Percentiles rank a stretch among this genome's conserved stretches.
Conservation (phyloP, 129 eudicot genomes). For the Flaveria linearis region DNA sequence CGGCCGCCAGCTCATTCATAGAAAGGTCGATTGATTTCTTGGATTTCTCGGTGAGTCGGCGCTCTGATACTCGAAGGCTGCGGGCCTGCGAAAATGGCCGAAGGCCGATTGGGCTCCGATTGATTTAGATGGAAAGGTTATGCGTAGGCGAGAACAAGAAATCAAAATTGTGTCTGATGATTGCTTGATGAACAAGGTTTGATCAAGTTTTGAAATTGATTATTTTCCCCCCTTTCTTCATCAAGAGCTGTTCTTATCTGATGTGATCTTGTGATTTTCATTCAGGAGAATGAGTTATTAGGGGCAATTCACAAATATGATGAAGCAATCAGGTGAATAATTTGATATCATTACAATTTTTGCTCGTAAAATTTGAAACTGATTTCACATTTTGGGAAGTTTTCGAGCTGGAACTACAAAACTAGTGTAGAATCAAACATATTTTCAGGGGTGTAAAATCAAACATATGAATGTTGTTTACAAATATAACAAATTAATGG, state of each 20-base stretch:
- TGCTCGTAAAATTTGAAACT: background rate
- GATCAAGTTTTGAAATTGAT: background rate
- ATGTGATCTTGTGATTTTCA: conserved; percentile 21
- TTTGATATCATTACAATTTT: background rate
- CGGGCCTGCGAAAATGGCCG: too few species aligned
- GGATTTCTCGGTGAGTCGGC: too few species aligned
- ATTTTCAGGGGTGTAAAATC: too few species aligned
- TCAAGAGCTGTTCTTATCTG: background rate
- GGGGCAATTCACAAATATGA: conserved; percentile 55
- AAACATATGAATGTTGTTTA: too few species aligned
- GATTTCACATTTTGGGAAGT: background rate
- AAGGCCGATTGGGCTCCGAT: conserved; percentile 47
- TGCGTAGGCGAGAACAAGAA: conserved; percentile 40
- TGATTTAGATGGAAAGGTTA: conserved; percentile 40
- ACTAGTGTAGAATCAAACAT: background rate
- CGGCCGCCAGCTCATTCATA: too few species aligned
- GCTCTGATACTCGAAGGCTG: too few species aligned
- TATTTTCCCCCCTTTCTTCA: background rate
- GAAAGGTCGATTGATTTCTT: too few species aligned
- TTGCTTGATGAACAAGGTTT: conserved; percentile 54
- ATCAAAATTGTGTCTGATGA: conserved; percentile 40
- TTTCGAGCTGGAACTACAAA: background rate
- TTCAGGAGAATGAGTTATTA: conserved; percentile 46
- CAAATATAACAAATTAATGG: too few species aligned
- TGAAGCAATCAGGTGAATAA: conserved; percentile 62